Evolutionary conservation across 768 basidiomycete species (phyloP), one percentile per base, ranked within the genome.

Genomic region (Tricholoma terreum): DNA sequence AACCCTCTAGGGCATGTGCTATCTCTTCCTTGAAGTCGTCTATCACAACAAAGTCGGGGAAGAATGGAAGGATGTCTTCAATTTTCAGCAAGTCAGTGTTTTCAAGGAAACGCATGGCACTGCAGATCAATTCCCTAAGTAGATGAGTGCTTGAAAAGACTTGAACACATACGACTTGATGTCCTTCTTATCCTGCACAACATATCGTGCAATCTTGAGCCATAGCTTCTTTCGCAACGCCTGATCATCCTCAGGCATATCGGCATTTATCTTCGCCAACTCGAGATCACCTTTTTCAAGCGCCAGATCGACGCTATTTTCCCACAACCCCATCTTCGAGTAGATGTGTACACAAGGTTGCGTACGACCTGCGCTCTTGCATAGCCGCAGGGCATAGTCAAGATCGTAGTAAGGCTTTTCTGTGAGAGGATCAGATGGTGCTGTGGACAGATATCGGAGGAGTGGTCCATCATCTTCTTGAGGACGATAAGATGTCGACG

Each of bases 1-100:
- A 98, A 1, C 90, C 90, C 69, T 99, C 96, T 61, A 99, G 75
- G 0, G 97, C 97, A 58, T 88, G 87, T 50, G 95, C 96, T 62
- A 98, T 98, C 73, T 98, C 96, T 64, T 96, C 92, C 71, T 99
- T 99, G 82, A 99, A 98, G 69, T 98, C 97, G 69, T 98, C 97
- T 62, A 99, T 98, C 58, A 98, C 92, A 11, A 96, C 94, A 68
- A 99, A 99, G 74, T 98, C 96, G 2, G 97, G 96, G 85, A 99
- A 98, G 86, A 98, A 99, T 5, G 97, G 97, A 15, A 99, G 76
- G 59, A 99, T 97, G 67, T 99, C 97, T 69, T 99, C 97, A 61
- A 99, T 96, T 74, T 98, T 98, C 68, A 99, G 84, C 34, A 98
- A 75, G 63, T 92, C 87, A 0, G 97, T 96, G 61, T 92, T 88